Percentiles rank a stretch among this genome's conserved stretches.
Evolutionary conservation across 2,329 filamentous ascomycete species (phyloP).

Genomic region (Septoria petroselini): DNA sequence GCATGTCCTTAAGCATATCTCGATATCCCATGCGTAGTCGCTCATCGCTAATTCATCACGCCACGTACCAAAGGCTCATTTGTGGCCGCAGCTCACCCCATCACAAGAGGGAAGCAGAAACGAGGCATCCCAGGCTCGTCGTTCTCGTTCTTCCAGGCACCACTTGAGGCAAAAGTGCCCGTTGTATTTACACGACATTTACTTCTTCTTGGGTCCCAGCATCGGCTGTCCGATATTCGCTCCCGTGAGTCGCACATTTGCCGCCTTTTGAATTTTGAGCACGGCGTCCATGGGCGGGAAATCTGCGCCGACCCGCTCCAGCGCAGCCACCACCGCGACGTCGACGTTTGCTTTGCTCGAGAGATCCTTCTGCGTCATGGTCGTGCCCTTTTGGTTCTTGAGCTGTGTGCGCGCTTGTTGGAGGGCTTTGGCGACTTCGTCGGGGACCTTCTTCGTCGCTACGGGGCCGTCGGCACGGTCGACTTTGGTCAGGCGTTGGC

Average conservation of each 20-base stretch:
- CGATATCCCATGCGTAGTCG: not conserved
- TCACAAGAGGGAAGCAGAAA: too few relatives aligned
- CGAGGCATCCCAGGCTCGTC: too few relatives aligned
- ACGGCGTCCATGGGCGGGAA: conserved; percentile 84
- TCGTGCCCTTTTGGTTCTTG: conserved; percentile 67
- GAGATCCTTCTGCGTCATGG: conserved; percentile 84
- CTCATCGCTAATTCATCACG: conserved; percentile 1
- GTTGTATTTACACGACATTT: too few relatives aligned
- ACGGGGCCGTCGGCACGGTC: conserved; percentile 96
- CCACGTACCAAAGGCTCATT: not conserved
- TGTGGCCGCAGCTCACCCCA: too few relatives aligned
- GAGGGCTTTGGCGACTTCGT: conserved; percentile 78
- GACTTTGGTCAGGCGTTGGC: conserved; percentile 95
- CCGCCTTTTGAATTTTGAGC: conserved; percentile 69
- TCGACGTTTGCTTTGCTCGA: conserved; percentile 90
- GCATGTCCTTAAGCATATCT: conserved; percentile 1
- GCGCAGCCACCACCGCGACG: conserved; percentile 72
- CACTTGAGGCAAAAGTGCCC: too few relatives aligned
- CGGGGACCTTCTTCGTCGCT: conserved; percentile 88
- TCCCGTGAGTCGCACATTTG: conserved; percentile 40
- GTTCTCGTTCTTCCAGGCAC: too few relatives aligned
- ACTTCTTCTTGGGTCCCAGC: conserved; percentile 71
- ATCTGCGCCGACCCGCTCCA: conserved; percentile 76
- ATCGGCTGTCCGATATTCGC: conserved; percentile 70
- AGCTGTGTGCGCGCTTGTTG: conserved; percentile 72